These are phyloP conservation scores for Botrytis sinoallii DNA, from an alignment of 2,329 filamentous ascomycete genomes.

Conservation along the genomic window DNA sequence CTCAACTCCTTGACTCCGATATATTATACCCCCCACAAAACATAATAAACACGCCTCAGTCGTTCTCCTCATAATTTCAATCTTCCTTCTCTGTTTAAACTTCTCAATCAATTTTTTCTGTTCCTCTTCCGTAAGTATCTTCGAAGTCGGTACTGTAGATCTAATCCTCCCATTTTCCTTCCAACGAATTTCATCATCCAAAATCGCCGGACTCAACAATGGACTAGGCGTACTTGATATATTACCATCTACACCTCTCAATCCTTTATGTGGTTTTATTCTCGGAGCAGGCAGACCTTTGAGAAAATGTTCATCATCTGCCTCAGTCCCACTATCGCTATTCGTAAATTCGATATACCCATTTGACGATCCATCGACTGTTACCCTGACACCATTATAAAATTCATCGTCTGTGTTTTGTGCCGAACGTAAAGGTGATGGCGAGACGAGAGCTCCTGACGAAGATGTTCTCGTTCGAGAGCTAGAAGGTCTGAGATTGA, in stretches of 20 bases:
- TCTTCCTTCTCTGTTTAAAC: conserved; percentile 43
- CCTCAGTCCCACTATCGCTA: conserved; percentile 91
- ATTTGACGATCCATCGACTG: conserved; percentile 18
- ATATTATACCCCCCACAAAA: conserved; percentile 49
- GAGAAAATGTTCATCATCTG: conserved; percentile 88
- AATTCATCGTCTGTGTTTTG: conserved; percentile 38
- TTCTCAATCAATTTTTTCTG: conserved; percentile 36
- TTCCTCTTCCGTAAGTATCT: conserved; percentile 23
- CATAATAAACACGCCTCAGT: conserved; percentile 52
- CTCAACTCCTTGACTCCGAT: conserved; percentile 43
- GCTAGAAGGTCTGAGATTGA: neutral
- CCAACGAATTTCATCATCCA: conserved; percentile 40
- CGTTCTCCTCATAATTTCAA: conserved; percentile 51
- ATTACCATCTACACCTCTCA: conserved; percentile 59
- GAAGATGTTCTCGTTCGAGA: neutral
- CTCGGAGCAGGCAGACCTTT: conserved; percentile 80
- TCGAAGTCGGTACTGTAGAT: conserved; percentile 8
- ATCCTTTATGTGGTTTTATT: conserved; percentile 70
- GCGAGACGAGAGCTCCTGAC: conserved; percentile 22
- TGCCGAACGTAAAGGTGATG: conserved; percentile 30
- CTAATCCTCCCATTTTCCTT: conserved; percentile 21
- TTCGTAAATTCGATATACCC: conserved; percentile 45
- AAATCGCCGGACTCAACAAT: conserved; percentile 47
- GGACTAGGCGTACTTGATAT: conserved; percentile 56
- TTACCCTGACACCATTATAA: conserved; percentile 24